Conservation (phyloP, 2,329 filamentous ascomycete species). For the Epicoccum nigrum region DNA sequence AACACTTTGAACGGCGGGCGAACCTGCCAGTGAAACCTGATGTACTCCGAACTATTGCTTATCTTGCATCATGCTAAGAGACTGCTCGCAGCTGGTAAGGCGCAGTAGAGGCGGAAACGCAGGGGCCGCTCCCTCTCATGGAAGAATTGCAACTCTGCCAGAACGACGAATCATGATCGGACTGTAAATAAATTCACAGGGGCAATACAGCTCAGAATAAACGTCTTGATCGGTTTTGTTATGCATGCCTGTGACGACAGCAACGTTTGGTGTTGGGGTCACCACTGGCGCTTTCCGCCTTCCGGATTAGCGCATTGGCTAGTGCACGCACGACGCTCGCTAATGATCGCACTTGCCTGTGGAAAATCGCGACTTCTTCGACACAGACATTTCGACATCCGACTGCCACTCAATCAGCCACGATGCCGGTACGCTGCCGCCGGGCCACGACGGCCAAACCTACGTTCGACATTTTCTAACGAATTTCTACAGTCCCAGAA, state of each 20-base stretch:
- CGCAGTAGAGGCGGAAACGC: too few species aligned
- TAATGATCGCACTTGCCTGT: conserved; percentile 10
- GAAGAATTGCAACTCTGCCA: too few species aligned
- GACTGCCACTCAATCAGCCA: conserved; percentile 44
- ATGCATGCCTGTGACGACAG: neutral
- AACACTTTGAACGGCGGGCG: too few species aligned
- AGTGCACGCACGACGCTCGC: neutral
- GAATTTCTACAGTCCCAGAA: conserved; percentile 81
- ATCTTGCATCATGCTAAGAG: too few species aligned
- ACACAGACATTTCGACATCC: conserved; percentile 38
- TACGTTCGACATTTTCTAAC: conserved; percentile 17
- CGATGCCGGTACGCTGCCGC: conserved; percentile 47
- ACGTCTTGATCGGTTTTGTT: too few species aligned
- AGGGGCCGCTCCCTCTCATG: too few species aligned
- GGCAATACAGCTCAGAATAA: too few species aligned
- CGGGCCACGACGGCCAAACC: conserved; percentile 9
- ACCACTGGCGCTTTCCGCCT: neutral
- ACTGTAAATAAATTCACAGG: too few species aligned
- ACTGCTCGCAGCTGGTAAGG: too few species aligned
- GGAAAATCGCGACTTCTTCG: conserved; percentile 13
- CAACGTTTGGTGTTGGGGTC: conserved; percentile 2
- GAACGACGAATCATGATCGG: too few species aligned
- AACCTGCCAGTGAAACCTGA: too few species aligned
- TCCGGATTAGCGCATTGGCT: neutral
- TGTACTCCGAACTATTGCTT: too few species aligned